A percentile compares a stretch with the other conserved stretches of the same genome.
Evolutionary conservation across 495 filamentous ascomycete genomes (phyloP).

Genomic region (Trypethelium eluteriae): DNA sequence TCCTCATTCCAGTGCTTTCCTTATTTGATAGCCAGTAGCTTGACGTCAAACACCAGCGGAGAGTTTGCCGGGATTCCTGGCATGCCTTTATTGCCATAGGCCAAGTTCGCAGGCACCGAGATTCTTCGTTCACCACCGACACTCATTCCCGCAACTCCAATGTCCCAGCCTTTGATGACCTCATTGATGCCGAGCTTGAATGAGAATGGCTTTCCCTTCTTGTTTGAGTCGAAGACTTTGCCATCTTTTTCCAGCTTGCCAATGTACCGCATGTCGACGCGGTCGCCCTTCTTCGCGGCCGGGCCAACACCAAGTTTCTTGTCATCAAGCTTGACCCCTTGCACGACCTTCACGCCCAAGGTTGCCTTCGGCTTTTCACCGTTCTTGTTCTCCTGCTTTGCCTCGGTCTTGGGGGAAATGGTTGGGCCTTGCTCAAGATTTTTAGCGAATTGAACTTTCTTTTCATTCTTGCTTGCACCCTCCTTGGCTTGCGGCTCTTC

Average conservation of each 20-base stretch:
- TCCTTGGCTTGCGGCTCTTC: constrained; percentile 46
- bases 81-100: constrained; percentile 72
- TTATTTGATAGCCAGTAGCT: constrained; percentile 62
- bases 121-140: constrained; percentile 88
- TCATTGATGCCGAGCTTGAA: constrained; percentile 91
- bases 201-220: constrained; percentile 91
- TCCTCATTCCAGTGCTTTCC: constrained; percentile 13
- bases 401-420: constrained; percentile 42
- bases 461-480: constrained; percentile 56
- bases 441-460: constrained; percentile 99
- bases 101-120: constrained; percentile 73
- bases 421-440: constrained; percentile 95
- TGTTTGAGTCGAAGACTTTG: constrained; percentile 94
- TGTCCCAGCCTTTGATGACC: constrained; percentile 98
- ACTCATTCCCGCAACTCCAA: constrained; percentile 85
- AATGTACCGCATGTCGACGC: constrained; percentile 90
- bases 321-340: constrained; percentile 89
- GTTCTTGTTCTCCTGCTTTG: constrained; percentile 42
- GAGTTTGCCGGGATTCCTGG: constrained; percentile 86
- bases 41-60: constrained; percentile 86
- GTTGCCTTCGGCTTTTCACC: constrained; percentile 36
- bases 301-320: constrained; percentile 80
- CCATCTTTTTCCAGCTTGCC: constrained; percentile 79
- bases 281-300: constrained; percentile 75
- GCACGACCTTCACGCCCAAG: constrained; percentile 64